A percentile compares a stretch with the other conserved stretches of the same genome.
phyloP scores from a whole-genome alignment of 306 rosid genomes.

The Acacia crassicarpa region DNA sequence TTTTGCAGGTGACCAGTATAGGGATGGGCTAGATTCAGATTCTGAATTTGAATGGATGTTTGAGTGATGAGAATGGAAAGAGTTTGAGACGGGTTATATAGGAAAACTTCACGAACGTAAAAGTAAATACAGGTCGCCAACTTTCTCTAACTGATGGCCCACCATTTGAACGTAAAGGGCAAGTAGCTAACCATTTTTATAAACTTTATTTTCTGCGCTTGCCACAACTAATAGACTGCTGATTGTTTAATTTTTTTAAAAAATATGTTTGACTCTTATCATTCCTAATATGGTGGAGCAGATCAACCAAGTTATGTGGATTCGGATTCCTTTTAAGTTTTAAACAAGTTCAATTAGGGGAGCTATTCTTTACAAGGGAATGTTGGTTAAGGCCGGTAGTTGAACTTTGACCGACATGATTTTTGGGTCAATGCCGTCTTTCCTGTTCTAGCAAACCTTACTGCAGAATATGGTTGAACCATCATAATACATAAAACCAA shows the following conservation, averaged over 20 bases:
- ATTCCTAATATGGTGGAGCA: neutral
- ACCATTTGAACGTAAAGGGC: neutral
- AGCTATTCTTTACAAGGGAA: neutral
- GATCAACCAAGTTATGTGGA: neutral
- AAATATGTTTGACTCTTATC: neutral
- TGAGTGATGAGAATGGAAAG: neutral
- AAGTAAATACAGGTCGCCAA: slow-evolving; percentile 49
- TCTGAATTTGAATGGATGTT: neutral
- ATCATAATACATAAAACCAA: neutral
- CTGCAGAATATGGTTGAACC: neutral
- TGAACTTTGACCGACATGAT: slow-evolving; percentile 43
- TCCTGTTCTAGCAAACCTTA: too few relatives aligned
- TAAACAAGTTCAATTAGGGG: neutral
- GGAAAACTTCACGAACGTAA: neutral
- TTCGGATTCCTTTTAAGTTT: neutral
- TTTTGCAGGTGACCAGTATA: neutral
- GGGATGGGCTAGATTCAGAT: neutral
- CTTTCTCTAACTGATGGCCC: slow-evolving; percentile 15
- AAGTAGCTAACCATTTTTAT: neutral
- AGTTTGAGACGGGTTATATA: slow-evolving; percentile 9
- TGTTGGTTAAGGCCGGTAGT: slow-evolving; percentile 50
- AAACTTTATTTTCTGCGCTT: neutral
- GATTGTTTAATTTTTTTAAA: neutral
- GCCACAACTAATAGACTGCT: neutral
- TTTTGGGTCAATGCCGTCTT: neutral